Conservation (phyloP, 1,139 yeast genomes). For the Candida neerlandica region DNA sequence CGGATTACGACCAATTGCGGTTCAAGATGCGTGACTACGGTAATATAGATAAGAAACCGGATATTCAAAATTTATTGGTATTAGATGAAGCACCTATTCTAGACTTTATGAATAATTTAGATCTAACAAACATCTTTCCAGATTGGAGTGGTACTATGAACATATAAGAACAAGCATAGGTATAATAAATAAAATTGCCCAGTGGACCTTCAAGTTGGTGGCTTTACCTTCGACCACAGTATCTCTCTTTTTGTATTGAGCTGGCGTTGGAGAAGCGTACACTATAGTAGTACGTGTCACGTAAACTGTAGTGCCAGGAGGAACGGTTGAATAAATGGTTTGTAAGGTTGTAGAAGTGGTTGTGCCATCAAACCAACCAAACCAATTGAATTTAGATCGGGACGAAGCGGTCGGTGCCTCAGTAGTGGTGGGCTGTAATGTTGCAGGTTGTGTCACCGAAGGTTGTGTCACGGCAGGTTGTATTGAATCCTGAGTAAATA, state of each 20-base stretch:
- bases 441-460: background rate
- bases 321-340: constrained; percentile 10
- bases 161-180: constrained; percentile 10
- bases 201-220: constrained; percentile 1
- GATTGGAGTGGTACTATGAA: constrained; percentile 24
- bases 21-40: constrained; percentile 33
- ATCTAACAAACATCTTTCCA: constrained; percentile 24
- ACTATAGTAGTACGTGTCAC: constrained; percentile 16
- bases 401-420: too few species aligned
- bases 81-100: constrained; percentile 21
- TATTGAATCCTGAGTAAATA: background rate
- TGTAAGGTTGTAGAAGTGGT: constrained; percentile 10
- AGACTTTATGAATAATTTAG: constrained; percentile 23
- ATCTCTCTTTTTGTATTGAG: constrained; percentile 12
- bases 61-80: constrained; percentile 20
- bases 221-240: constrained; percentile 4
- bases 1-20: constrained; percentile 22
- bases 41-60: constrained; percentile 17
- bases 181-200: constrained; percentile 5
- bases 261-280: constrained; percentile 2
- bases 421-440: background rate
- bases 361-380: constrained; percentile 7
- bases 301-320: constrained; percentile 10
- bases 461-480: background rate
- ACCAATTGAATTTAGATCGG: constrained; percentile 5